phyloP scores from a whole-genome alignment of 345 rosid species.

The Punica granatum region DNA sequence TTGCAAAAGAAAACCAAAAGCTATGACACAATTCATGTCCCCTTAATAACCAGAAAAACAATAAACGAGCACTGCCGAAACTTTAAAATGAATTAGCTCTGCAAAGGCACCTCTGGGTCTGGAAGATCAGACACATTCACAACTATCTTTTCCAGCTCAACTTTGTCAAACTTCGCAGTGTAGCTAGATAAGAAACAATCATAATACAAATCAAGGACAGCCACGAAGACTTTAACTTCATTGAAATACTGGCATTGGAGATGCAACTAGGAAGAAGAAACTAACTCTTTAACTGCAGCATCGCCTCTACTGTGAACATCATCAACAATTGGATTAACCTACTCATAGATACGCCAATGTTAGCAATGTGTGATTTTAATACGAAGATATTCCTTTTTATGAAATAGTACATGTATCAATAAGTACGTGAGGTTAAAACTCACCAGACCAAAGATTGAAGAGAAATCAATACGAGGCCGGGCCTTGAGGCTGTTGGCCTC shows the following conservation, averaged over 20 bases:
- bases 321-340: constrained; percentile 78
- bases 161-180: constrained; percentile 80
- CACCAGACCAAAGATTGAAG: constrained; percentile 59
- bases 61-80: too few relatives aligned
- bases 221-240: not conserved
- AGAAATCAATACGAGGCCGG: constrained; percentile 78
- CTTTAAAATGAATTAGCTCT: not conserved
- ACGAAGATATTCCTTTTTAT: not conserved
- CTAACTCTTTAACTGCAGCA: constrained; percentile 73
- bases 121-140: constrained; percentile 61
- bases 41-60: not conserved
- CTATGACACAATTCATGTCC: not conserved
- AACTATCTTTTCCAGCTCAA: constrained; percentile 43
- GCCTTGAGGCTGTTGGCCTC: constrained; percentile 60
- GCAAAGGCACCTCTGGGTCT: constrained; percentile 46
- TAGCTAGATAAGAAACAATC: constrained; percentile 31
- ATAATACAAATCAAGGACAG: not conserved
- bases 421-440: constrained; percentile 9
- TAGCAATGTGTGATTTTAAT: not conserved
- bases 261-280: not conserved
- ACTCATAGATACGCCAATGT: not conserved
- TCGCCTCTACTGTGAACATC: constrained; percentile 72
- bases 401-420: not conserved
- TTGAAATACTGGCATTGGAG: not conserved
- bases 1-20: not conserved